Evolutionary conservation across 1,284 basidiomycete species (phyloP).

Genomic region (Puccinia polysora): DNA sequence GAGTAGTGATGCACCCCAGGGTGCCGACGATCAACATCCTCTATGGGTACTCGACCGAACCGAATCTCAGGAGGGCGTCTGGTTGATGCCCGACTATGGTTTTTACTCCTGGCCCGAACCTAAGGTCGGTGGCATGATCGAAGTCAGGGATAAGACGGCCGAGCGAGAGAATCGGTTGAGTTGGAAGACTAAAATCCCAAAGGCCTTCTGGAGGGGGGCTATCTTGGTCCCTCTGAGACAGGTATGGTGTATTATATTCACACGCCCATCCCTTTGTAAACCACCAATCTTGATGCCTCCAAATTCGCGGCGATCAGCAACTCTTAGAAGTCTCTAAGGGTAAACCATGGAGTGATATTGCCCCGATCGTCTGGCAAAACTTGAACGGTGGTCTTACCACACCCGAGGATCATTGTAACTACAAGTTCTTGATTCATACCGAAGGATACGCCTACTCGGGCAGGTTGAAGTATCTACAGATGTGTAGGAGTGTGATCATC

Average conservation of each 20-base stretch:
- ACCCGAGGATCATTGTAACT: slow-evolving; percentile 53
- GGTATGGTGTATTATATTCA: too few relatives aligned
- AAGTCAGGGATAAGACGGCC: slow-evolving; percentile 37
- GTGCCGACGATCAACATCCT: slow-evolving; percentile 10
- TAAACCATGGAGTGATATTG: slow-evolving; percentile 27
- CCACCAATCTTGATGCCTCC: slow-evolving; percentile 23
- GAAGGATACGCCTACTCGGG: slow-evolving; percentile 54
- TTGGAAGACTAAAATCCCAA: slow-evolving; percentile 34
- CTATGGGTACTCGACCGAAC: slow-evolving; percentile 49
- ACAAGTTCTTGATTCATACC: slow-evolving; percentile 53
- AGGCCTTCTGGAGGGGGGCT: slow-evolving; percentile 37
- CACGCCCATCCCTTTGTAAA: slow-evolving; percentile 11
- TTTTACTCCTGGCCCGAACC: slow-evolving; percentile 51
- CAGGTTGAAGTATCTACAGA: slow-evolving; percentile 53
- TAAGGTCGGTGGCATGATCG: slow-evolving; percentile 38
- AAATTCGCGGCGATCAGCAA: slow-evolving; percentile 28
- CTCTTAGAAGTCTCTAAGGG: slow-evolving; percentile 28
- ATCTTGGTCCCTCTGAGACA: slow-evolving; percentile 34
- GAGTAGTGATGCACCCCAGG: slow-evolving; percentile 46
- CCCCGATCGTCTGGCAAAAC: slow-evolving; percentile 29
- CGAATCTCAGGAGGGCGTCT: slow-evolving; percentile 49
- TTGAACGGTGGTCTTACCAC: slow-evolving; percentile 46
- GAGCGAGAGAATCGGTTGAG: slow-evolving; percentile 4
- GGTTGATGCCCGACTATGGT: slow-evolving; percentile 53
- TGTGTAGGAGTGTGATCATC: slow-evolving; percentile 53